Evolutionary conservation across 2,329 filamentous ascomycete genomes (phyloP).

Genomic region (Trichoderma sp.): DNA sequence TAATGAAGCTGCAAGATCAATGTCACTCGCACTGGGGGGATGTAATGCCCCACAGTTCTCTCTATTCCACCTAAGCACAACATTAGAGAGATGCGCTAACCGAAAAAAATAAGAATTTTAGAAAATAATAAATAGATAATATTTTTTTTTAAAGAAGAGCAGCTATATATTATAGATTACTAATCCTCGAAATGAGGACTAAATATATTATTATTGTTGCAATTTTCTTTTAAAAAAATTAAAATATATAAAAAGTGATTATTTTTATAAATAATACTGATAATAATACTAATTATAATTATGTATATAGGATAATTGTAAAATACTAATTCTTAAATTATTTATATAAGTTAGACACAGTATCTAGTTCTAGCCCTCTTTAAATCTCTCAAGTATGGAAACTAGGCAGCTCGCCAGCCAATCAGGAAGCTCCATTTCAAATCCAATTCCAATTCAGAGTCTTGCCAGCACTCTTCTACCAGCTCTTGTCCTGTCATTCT

Average conservation of each 20-base stretch:
- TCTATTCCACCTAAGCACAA: neutral
- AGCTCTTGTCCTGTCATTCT: conserved; percentile 27
- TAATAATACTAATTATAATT: too few relatives aligned
- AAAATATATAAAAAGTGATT: too few relatives aligned
- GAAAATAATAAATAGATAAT: neutral
- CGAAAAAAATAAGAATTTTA: neutral
- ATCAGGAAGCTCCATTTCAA: conserved; percentile 11
- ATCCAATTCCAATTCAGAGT: conserved; percentile 5
- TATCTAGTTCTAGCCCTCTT: neutral
- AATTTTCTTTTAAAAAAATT: too few relatives aligned
- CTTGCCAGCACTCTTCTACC: conserved; percentile 35
- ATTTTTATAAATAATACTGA: too few relatives aligned
- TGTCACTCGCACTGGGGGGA: neutral
- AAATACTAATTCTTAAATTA: neutral
- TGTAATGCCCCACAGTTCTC: neutral
- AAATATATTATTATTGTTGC: too few relatives aligned
- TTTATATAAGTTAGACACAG: neutral
- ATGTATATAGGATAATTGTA: too few relatives aligned
- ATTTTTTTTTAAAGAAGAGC: neutral
- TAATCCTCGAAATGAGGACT: neutral
- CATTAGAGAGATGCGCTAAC: neutral
- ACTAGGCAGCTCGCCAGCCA: neutral
- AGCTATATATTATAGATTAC: neutral
- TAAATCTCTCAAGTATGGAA: neutral
- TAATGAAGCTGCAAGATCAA: conserved; percentile 5